These are phyloP conservation scores for Eimeria necatrix DNA, from an alignment of 169 alveolate species.

Conservation along the genomic window DNA sequence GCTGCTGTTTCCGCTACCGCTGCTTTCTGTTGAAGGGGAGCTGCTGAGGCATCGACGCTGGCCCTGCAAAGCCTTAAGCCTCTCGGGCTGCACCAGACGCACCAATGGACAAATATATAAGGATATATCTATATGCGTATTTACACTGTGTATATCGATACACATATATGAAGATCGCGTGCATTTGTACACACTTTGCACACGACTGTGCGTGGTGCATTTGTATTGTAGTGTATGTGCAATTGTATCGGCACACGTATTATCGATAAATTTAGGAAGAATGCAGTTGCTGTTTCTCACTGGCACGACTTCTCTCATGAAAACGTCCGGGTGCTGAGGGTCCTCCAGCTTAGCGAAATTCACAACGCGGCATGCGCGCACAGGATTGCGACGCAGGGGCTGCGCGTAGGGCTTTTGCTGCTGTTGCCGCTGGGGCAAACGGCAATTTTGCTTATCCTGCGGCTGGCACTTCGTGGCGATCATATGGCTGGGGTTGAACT, in stretches of 20 bases:
- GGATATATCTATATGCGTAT: neutral
- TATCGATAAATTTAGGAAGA: neutral
- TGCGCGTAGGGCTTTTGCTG: slow-evolving; percentile 1
- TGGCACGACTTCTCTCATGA: neutral
- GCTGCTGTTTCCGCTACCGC: slow-evolving; percentile 35
- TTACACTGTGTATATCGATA: neutral
- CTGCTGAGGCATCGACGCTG: too few species aligned
- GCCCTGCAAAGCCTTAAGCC: neutral
- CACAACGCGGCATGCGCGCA: slow-evolving; percentile 17
- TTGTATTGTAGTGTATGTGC: neutral
- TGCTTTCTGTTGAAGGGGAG: slow-evolving; percentile 8
- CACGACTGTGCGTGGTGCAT: too few species aligned
- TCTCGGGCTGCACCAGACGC: slow-evolving; percentile 18
- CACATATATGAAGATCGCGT: neutral
- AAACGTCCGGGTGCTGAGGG: neutral
- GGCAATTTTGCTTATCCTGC: neutral
- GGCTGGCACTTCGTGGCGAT: neutral
- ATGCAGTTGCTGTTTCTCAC: neutral
- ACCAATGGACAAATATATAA: neutral
- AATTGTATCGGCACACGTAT: neutral
- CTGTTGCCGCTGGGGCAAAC: slow-evolving; percentile 34
- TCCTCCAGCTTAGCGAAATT: slow-evolving; percentile 2
- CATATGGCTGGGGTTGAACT: neutral
- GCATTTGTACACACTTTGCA: too few species aligned
- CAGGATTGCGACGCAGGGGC: slow-evolving; percentile 21